Evolutionary conservation across 2,329 filamentous ascomycete species (phyloP), one percentile per base, ranked within the genome.

Genomic region (Plectosphaerella cucumerina): DNA sequence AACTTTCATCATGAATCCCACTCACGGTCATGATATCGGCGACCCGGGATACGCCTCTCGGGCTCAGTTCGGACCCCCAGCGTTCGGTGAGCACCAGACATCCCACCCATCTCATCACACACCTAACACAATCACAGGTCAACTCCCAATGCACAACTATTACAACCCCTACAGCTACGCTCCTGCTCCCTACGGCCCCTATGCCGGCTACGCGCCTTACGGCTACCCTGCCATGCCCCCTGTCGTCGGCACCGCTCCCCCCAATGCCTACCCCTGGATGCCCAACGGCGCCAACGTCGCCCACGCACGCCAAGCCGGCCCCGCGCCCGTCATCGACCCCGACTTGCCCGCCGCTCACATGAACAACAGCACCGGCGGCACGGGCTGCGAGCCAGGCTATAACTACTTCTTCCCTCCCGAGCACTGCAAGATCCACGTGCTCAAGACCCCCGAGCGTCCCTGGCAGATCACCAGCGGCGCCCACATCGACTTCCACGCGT

Each of bases 331-430:
- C 8, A 69, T 76, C 51, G 70, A 77, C 56, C 53, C 66, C 0
- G 63, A 69, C 2, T 74, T 78, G 53, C 77, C 80, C 0, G 78
- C 78, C 0, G 70, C 75, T 23, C 76, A 81, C 55, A 68, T 85
- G 66, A 73, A 71, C 44, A 83, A 85, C 65, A 73, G 75, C 0
- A 78, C 78, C 0, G 79, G 82, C 43, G 80, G 80, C 20, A 70
- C 76, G 1, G 80, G 81, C 39, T 77, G 77, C 53, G 82, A 85
- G 58, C 80, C 78, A 0, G 83, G 81, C 2, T 86, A 84, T 68
- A 81, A 82, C 66, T 82, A 84, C 65, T 76, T 84, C 60, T 85
- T 84, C 65, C 75, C 80, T 0, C 59, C 68, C 0, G 72, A 79
- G 55, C 79, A 85, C 62, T 81, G 79, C 26, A 84, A 81, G 56